These are phyloP conservation scores for Linnemannia zychae DNA, from an alignment of 192 early-diverging fungal species.

Conservation along the genomic window DNA sequence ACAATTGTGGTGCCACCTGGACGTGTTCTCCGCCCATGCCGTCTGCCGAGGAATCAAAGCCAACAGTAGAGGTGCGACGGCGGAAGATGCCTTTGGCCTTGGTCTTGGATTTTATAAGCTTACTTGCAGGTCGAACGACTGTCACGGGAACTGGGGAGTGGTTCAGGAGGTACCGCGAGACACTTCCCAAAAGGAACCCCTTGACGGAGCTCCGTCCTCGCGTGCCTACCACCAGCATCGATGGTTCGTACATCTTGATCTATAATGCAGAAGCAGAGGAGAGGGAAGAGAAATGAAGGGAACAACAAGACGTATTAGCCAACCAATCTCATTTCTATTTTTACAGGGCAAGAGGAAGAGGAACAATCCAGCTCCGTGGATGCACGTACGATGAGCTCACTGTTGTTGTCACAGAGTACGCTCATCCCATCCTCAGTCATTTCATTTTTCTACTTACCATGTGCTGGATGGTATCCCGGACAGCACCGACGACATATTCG, in stretches of 20 bases:
- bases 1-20: slow-evolving; percentile 15
- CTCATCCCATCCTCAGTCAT: not conserved
- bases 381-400: not conserved
- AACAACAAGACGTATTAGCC: not conserved
- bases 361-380: not conserved
- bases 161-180: slow-evolving; percentile 77
- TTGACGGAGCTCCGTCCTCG: slow-evolving; percentile 75
- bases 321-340: slow-evolving; percentile 1
- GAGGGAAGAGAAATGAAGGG: not conserved
- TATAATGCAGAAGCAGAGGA: slow-evolving; percentile 17
- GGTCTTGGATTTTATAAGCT: slow-evolving; percentile 56
- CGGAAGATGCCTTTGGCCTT: slow-evolving; percentile 54
- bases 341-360: not conserved
- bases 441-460: slow-evolving; percentile 61
- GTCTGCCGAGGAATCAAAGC: not conserved
- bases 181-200: slow-evolving; percentile 76
- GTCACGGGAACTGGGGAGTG: slow-evolving; percentile 77
- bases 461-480: slow-evolving; percentile 67
- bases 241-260: slow-evolving; percentile 74
- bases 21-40: not conserved
- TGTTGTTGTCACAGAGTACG: not conserved
- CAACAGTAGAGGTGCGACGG: slow-evolving; percentile 12
- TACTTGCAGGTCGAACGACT: slow-evolving; percentile 70
- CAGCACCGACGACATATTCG: slow-evolving; percentile 65
- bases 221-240: slow-evolving; percentile 79